These are phyloP conservation scores for Globisporangium splendens DNA, from an alignment of 352 stramenopile species.

Conservation along the genomic window DNA sequence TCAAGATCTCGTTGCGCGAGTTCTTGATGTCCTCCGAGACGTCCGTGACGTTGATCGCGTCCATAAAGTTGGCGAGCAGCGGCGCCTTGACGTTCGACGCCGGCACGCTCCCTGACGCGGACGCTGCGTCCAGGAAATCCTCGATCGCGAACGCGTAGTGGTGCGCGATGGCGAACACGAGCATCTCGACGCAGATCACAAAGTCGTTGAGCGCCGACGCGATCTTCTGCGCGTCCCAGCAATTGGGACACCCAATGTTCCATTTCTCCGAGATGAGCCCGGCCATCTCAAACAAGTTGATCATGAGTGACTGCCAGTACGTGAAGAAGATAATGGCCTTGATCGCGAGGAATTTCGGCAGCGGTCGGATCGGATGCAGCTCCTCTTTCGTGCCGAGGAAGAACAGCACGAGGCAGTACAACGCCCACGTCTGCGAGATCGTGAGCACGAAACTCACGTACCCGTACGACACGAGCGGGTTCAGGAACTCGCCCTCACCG, in stretches of 20 bases:
- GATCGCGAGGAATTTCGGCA: slow-evolving; percentile 93
- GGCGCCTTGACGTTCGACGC: slow-evolving; percentile 82
- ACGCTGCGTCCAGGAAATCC: slow-evolving; percentile 68
- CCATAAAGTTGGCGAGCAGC: slow-evolving; percentile 86
- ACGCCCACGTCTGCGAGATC: slow-evolving; percentile 88
- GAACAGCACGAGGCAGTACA: slow-evolving; percentile 94
- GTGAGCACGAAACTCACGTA: slow-evolving; percentile 92
- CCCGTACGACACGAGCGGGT: slow-evolving; percentile 74
- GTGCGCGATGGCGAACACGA: slow-evolving; percentile 90
- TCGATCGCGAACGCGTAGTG: slow-evolving; percentile 92
- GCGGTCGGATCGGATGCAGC: slow-evolving; percentile 83
- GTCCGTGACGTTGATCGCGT: slow-evolving; percentile 88
- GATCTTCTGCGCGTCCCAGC: slow-evolving; percentile 84
- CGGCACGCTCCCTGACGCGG: slow-evolving; percentile 31
- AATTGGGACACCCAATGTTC: slow-evolving; percentile 81
- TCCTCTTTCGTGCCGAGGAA: slow-evolving; percentile 91
- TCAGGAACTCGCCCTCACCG: slow-evolving; percentile 85
- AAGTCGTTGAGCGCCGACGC: slow-evolving; percentile 91
- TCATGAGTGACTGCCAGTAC: slow-evolving; percentile 93
- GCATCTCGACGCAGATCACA: slow-evolving; percentile 95
- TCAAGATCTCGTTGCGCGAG: slow-evolving; percentile 83
- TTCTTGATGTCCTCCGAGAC: slow-evolving; percentile 84
- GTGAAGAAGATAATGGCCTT: slow-evolving; percentile 96
- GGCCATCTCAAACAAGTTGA: slow-evolving; percentile 85
- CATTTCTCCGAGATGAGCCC: slow-evolving; percentile 84